phyloP scores from a whole-genome alignment of 2,329 filamentous ascomycete species.

The Escovopsis weberi region DNA sequence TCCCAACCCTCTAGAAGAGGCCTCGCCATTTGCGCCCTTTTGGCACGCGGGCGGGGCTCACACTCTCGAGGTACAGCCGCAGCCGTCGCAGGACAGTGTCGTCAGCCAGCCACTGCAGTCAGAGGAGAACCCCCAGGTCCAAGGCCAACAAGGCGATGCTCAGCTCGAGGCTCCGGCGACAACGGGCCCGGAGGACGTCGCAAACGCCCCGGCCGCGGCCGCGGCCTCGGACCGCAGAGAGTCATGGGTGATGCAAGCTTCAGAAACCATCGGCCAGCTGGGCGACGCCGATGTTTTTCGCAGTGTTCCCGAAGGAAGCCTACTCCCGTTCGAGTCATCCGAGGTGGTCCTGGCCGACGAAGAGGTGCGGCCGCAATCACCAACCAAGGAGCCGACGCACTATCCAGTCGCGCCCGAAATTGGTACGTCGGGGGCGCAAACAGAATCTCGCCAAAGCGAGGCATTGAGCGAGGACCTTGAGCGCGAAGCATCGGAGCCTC shows the following conservation, averaged over 20 bases:
- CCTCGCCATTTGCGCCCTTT: slow-evolving; percentile 3
- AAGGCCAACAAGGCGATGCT: no score
- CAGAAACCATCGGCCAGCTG: no score
- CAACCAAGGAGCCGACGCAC: no score
- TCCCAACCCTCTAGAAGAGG: slow-evolving; percentile 4
- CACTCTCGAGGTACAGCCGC: neutral
- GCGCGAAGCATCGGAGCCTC: neutral
- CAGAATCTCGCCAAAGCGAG: neutral
- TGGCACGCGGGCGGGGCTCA: slow-evolving; percentile 2
- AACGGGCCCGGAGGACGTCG: neutral
- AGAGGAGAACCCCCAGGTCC: neutral
- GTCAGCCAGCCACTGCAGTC: slow-evolving; percentile 3
- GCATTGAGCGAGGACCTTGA: neutral
- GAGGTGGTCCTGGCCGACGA: neutral
- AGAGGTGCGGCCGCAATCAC: neutral
- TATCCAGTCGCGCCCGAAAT: no score
- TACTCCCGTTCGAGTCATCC: neutral
- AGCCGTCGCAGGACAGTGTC: neutral
- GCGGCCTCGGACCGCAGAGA: no score
- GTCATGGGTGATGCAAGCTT: no score
- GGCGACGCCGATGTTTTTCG: no score
- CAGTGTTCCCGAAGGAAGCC: no score
- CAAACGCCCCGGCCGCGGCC: neutral
- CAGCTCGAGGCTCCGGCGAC: no score
- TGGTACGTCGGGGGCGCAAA: no score